phyloP scores from a whole-genome alignment of 257 asterid genomes.

The Forsythia viridissima region DNA sequence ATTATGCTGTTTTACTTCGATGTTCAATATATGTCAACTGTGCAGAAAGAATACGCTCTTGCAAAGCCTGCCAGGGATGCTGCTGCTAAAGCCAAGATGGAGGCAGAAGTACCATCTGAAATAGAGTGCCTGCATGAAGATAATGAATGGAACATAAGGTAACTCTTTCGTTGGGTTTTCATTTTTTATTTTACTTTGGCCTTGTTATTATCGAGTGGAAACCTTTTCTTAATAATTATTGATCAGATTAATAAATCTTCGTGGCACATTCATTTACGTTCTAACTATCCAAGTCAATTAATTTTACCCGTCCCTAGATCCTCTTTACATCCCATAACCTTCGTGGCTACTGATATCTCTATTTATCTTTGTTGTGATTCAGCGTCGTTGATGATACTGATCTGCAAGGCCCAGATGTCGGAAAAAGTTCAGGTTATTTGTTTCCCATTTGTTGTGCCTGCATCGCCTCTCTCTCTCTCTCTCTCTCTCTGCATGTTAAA shows the following conservation, averaged over 20 bases:
- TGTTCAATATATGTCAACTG: conserved; percentile 7
- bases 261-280: background rate
- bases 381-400: conserved; percentile 80
- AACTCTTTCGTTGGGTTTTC: background rate
- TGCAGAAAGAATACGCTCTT: conserved; percentile 76
- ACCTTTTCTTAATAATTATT: background rate
- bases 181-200: background rate
- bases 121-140: conserved; percentile 74
- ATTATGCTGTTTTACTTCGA: background rate
- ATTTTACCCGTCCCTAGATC: conserved; percentile 1
- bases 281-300: background rate
- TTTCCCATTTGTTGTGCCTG: conserved; percentile 5
- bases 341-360: background rate
- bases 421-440: conserved; percentile 55
- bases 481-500: background rate
- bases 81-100: conserved; percentile 76
- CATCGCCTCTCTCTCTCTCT: background rate
- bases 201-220: background rate
- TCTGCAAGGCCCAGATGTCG: conserved; percentile 33
- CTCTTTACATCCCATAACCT: background rate
- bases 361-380: conserved; percentile 42
- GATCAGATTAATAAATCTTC: background rate
- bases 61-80: conserved; percentile 91
- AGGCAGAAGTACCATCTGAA: conserved; percentile 48
- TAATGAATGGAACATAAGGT: conserved; percentile 98